phyloP scores from a whole-genome alignment of 2,329 filamentous ascomycete genomes.

The Aspergillus pseudonomiae region DNA sequence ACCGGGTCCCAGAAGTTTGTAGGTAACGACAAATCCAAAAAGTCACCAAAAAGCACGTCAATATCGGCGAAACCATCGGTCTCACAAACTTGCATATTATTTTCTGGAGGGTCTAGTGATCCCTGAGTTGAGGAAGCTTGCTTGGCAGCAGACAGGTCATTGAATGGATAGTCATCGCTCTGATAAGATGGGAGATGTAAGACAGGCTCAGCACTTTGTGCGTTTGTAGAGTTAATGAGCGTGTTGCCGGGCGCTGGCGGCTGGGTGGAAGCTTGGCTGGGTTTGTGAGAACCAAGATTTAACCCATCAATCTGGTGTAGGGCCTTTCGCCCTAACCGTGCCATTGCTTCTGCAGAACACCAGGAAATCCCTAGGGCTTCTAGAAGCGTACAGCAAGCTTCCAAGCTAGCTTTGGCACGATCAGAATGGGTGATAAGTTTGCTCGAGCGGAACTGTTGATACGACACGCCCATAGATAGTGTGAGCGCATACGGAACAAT shows the following conservation, averaged over 20 bases:
- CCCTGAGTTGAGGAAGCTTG: not conserved
- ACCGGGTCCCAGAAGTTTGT: slow-evolving; percentile 43
- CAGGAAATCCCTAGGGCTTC: slow-evolving; percentile 39
- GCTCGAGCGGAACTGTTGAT: slow-evolving; percentile 58
- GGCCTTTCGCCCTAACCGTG: slow-evolving; percentile 42
- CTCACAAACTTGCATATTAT: slow-evolving; percentile 48
- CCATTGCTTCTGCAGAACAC: slow-evolving; percentile 48
- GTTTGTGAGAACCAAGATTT: slow-evolving; percentile 7
- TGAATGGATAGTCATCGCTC: not conserved
- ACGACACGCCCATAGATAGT: slow-evolving; percentile 59
- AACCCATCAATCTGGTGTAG: slow-evolving; percentile 33
- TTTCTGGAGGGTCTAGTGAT: slow-evolving; percentile 48
- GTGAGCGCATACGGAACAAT: slow-evolving; percentile 60
- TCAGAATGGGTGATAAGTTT: slow-evolving; percentile 46
- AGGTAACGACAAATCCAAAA: slow-evolving; percentile 38
- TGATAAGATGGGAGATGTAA: slow-evolving; percentile 1
- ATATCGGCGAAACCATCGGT: slow-evolving; percentile 37
- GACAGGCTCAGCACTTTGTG: not conserved
- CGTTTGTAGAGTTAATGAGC: not conserved
- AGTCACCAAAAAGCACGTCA: slow-evolving; percentile 40
- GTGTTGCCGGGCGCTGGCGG: not conserved
- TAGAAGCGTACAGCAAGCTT: slow-evolving; percentile 39
- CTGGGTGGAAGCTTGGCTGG: slow-evolving; percentile 21
- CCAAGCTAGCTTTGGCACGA: slow-evolving; percentile 39
- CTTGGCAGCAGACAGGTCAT: not conserved